Conservation (phyloP, 208 protist genomes). For the Leishmania turanica region DNA sequence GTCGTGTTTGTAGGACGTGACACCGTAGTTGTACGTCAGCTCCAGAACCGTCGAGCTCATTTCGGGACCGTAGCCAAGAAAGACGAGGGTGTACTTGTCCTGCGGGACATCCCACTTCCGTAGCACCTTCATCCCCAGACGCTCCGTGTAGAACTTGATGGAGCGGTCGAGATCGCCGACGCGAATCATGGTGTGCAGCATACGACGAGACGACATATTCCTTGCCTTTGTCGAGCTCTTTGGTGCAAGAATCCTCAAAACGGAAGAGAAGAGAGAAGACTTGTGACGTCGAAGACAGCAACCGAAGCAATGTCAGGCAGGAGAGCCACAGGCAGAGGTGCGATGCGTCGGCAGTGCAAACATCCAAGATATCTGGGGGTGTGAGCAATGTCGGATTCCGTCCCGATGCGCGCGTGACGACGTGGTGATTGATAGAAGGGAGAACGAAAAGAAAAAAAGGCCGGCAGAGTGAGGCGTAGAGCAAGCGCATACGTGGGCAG, state of each 20-base stretch:
- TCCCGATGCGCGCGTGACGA: not conserved
- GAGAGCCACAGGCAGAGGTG: not conserved
- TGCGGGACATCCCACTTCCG: conserved; percentile 79
- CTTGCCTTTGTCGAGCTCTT: not conserved
- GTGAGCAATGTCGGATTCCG: not conserved
- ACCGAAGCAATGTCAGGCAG: not conserved
- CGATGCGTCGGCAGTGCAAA: too few relatives aligned
- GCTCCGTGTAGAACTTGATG: conserved; percentile 84
- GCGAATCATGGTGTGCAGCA: conserved; percentile 90
- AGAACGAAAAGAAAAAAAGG: not conserved
- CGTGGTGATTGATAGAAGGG: not conserved
- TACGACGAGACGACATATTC: conserved; percentile 39
- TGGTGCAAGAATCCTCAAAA: not conserved
- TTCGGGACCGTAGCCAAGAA: conserved; percentile 82
- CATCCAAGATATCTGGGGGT: not conserved
- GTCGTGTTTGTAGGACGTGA: conserved; percentile 67
- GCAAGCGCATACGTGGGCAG: not conserved
- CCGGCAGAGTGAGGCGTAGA: not conserved
- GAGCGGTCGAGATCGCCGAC: conserved; percentile 82
- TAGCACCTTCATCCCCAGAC: conserved; percentile 74
- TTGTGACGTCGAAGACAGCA: not conserved
- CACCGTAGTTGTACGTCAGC: conserved; percentile 90
- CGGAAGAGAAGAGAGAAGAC: not conserved
- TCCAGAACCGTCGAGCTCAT: conserved; percentile 72
- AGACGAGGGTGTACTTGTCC: conserved; percentile 83